Evolutionary conservation across 768 basidiomycete species (phyloP).

Genomic region (Pleurotus tuoliensis): DNA sequence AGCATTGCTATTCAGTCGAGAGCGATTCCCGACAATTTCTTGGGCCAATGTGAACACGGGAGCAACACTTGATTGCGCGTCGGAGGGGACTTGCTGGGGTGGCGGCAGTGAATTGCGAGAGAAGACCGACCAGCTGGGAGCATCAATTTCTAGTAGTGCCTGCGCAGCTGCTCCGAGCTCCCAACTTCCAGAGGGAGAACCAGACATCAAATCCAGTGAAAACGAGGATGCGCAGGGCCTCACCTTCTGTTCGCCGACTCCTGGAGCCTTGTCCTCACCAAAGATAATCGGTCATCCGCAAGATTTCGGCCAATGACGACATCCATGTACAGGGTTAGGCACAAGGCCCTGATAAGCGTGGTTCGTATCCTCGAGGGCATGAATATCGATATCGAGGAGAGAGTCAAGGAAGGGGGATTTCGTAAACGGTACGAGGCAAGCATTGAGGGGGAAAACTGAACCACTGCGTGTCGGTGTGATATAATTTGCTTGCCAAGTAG

Average conservation of each 20-base stretch:
- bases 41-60: slow-evolving; percentile 57
- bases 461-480: neutral
- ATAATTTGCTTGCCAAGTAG: neutral
- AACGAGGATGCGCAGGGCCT: neutral
- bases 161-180: slow-evolving; percentile 54
- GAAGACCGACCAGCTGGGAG: slow-evolving; percentile 41
- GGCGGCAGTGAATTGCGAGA: slow-evolving; percentile 30
- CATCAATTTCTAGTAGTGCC: slow-evolving; percentile 43
- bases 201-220: neutral
- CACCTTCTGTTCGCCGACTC: slow-evolving; percentile 1
- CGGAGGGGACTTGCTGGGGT: slow-evolving; percentile 25
- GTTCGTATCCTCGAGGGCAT: neutral
- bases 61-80: slow-evolving; percentile 28
- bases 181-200: slow-evolving; percentile 32
- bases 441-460: no score
- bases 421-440: neutral
- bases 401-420: neutral
- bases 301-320: slow-evolving; percentile 4
- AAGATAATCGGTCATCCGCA: neutral
- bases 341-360: neutral
- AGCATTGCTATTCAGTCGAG: slow-evolving; percentile 35
- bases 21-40: slow-evolving; percentile 44
- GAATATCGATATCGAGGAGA: neutral
- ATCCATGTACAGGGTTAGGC: neutral
- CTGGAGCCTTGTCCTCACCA: neutral